A percentile compares a stretch with the other conserved stretches of the same genome.
phyloP scores from a whole-genome alignment of 164 flowering plant species.

The Taxillus chinensis region DNA sequence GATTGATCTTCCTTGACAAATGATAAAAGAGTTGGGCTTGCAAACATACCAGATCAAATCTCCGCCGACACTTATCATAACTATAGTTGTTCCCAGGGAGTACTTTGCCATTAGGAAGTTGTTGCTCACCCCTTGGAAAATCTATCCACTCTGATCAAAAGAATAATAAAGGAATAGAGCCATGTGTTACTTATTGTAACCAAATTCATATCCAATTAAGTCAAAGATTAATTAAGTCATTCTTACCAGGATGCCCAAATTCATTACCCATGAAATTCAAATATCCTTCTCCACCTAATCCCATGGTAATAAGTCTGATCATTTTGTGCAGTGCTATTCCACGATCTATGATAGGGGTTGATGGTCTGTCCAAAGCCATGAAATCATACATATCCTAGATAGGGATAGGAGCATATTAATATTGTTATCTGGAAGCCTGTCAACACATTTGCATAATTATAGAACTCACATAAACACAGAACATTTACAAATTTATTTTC shows the following conservation, averaged over 20 bases:
- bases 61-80: slow-evolving; percentile 89
- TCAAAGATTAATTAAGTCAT: slow-evolving; percentile 1
- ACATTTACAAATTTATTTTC: too few relatives aligned
- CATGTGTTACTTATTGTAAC: too few relatives aligned
- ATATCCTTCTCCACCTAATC: slow-evolving; percentile 98
- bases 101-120: slow-evolving; percentile 66
- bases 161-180: slow-evolving; percentile 1
- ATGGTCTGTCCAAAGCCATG: slow-evolving; percentile 88
- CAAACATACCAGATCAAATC: slow-evolving; percentile 88
- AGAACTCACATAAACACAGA: too few relatives aligned
- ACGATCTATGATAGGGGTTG: slow-evolving; percentile 84
- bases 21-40: background rate
- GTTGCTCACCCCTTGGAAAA: slow-evolving; percentile 83
- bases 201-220: background rate
- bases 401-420: background rate
- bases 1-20: too few relatives aligned
- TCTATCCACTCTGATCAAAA: slow-evolving; percentile 82
- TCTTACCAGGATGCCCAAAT: slow-evolving; percentile 98
- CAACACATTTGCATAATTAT: too few relatives aligned
- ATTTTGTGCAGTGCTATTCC: slow-evolving; percentile 99
- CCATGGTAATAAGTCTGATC: slow-evolving; percentile 98
- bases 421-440: too few relatives aligned
- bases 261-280: slow-evolving; percentile 99
- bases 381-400: slow-evolving; percentile 98
- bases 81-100: slow-evolving; percentile 72